A percentile compares a stretch with the other conserved stretches of the same genome.
Conservation (phyloP, 352 stramenopile species). For the Globisporangium megalacanthum region DNA sequence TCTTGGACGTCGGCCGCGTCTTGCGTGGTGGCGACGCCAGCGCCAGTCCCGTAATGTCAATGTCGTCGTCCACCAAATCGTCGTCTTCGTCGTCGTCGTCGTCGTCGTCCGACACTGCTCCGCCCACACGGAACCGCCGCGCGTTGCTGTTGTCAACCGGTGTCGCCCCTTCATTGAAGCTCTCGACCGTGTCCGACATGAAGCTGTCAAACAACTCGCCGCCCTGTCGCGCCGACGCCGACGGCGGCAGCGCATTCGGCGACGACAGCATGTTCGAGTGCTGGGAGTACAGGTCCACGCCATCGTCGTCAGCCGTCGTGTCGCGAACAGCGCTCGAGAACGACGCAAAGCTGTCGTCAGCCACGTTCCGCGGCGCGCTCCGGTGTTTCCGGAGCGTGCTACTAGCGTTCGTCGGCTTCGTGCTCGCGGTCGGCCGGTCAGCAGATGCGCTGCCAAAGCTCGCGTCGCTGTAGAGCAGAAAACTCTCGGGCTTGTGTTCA, state of each 20-base stretch:
- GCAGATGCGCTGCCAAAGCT: conserved; percentile 8
- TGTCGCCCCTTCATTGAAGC: conserved; percentile 26
- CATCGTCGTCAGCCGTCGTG: not conserved
- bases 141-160: conserved; percentile 20
- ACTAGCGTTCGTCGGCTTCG: not conserved
- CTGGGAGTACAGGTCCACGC: not conserved
- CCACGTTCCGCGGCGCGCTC: conserved; percentile 13
- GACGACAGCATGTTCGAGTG: conserved; percentile 19
- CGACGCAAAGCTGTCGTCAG: conserved; percentile 16
- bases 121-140: conserved; percentile 20
- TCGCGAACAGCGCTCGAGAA: conserved; percentile 10
- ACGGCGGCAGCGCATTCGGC: conserved; percentile 9
- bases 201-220: conserved; percentile 32
- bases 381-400: conserved; percentile 14
- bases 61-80: conserved; percentile 50
- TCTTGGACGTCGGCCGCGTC: conserved; percentile 25
- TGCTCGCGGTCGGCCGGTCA: not conserved
- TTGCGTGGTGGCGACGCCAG: conserved; percentile 27
- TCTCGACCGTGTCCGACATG: conserved; percentile 25
- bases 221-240: conserved; percentile 5
- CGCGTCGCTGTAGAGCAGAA: conserved; percentile 18
- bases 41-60: conserved; percentile 61
- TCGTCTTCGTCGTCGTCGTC: conserved; percentile 30
- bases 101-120: conserved; percentile 35
- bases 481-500: conserved; percentile 10